A percentile compares a stretch with the other conserved stretches of the same genome.
Conservation (phyloP, 495 filamentous ascomycete genomes). For the Penicillium cosmopolitanum region DNA sequence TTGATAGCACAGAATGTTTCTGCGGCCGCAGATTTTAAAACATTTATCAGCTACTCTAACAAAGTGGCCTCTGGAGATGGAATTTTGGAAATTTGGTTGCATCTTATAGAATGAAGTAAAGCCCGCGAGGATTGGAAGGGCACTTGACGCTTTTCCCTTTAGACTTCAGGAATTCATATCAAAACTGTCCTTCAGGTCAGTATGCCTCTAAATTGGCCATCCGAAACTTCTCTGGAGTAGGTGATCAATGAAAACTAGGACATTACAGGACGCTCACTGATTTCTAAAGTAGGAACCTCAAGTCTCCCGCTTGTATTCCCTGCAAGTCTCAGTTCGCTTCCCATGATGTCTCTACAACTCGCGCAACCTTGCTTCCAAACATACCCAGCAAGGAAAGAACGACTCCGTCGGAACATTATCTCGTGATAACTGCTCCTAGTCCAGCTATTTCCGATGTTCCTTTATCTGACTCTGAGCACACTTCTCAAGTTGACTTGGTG, state of each 20-base stretch:
- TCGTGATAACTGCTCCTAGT: too few relatives aligned
- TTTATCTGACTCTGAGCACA: too few relatives aligned
- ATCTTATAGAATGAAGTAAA: not conserved
- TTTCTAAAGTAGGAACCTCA: not conserved
- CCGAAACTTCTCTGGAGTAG: not conserved
- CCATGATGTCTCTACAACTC: too few relatives aligned
- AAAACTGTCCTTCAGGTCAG: not conserved
- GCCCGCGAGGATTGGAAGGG: too few relatives aligned
- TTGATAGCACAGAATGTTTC: too few relatives aligned
- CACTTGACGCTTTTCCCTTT: not conserved
- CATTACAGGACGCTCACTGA: not conserved
- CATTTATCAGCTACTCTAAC: not conserved
- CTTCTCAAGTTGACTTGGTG: too few relatives aligned
- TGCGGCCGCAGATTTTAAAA: too few relatives aligned
- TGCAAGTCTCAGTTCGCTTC: too few relatives aligned
- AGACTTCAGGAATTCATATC: not conserved
- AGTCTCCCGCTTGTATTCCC: not conserved
- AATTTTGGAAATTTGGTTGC: not conserved
- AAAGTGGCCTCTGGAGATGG: not conserved
- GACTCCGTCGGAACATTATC: too few relatives aligned
- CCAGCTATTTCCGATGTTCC: too few relatives aligned
- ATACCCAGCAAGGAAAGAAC: too few relatives aligned
- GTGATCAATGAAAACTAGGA: not conserved
- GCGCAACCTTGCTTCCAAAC: too few relatives aligned
- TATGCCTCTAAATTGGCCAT: not conserved